Evolutionary conservation across 2,329 filamentous ascomycete genomes (phyloP).

Genomic region (Phialophora macrospora): DNA sequence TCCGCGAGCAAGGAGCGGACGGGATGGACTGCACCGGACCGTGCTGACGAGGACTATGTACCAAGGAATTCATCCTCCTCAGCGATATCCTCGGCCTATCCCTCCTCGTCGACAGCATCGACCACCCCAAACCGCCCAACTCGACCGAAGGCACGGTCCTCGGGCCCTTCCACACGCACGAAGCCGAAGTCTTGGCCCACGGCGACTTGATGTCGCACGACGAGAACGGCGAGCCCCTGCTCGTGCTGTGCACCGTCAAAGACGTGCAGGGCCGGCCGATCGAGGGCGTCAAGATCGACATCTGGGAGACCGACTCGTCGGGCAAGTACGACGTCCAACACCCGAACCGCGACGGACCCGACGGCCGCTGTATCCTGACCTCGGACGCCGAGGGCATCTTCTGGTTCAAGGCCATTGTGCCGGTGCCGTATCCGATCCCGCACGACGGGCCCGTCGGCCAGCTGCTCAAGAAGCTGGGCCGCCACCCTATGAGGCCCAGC

Average conservation of each 20-base stretch:
- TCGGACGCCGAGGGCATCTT: constrained; percentile 75
- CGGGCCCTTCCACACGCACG: constrained; percentile 82
- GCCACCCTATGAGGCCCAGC: constrained; percentile 77
- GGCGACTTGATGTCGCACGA: constrained; percentile 71
- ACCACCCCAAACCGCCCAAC: constrained; percentile 74
- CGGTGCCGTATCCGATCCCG: constrained; percentile 84
- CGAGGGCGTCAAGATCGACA: constrained; percentile 71
- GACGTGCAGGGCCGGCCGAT: constrained; percentile 69
- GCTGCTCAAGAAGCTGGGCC: constrained; percentile 66
- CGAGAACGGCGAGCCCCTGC: constrained; percentile 69
- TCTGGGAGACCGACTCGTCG: constrained; percentile 84
- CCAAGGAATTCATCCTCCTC: constrained; percentile 77
- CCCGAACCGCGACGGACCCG: constrained; percentile 64
- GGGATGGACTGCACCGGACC: no score
- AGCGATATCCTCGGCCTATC: constrained; percentile 80
- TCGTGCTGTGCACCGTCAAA: constrained; percentile 74
- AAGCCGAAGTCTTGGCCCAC: constrained; percentile 61
- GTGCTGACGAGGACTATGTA: background rate
- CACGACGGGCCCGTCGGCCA: constrained; percentile 82
- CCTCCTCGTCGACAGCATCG: constrained; percentile 79
- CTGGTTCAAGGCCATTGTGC: constrained; percentile 84
- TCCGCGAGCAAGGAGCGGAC: background rate
- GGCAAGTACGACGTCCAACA: constrained; percentile 85
- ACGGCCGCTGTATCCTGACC: constrained; percentile 72
- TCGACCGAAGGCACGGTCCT: constrained; percentile 80